A percentile compares a stretch with the other conserved stretches of the same genome.
phyloP scores from a whole-genome alignment of 202 grass and related monocot genomes.

The Bolboschoenoplectus hybrid region DNA sequence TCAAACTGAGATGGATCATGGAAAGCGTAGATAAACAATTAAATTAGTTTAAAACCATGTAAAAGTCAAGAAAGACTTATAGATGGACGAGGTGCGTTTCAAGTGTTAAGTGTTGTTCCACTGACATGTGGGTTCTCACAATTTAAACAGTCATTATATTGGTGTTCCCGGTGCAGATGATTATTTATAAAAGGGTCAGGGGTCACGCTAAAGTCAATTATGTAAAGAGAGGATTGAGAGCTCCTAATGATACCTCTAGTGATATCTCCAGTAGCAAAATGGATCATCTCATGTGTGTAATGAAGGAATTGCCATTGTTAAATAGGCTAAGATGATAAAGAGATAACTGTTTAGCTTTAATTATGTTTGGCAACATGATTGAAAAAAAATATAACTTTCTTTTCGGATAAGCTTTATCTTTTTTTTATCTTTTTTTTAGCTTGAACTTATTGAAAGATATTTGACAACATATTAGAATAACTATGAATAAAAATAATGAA shows the following conservation, averaged over 20 bases:
- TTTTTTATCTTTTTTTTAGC: background rate
- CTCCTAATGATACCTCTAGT: background rate
- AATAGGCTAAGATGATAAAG: background rate
- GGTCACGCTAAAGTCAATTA: slow-evolving; percentile 16
- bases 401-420: background rate
- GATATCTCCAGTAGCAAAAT: background rate
- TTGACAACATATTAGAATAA: background rate
- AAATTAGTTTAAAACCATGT: background rate
- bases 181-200: background rate
- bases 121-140: background rate
- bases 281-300: background rate
- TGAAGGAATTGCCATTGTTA: background rate
- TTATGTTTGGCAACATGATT: background rate
- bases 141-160: background rate
- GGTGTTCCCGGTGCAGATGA: background rate
- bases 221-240: background rate
- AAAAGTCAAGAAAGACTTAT: background rate
- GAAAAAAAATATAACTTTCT: background rate
- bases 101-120: background rate
- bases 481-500: too few species aligned
- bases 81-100: background rate
- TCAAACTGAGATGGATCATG: slow-evolving; percentile 21
- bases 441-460: background rate
- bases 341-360: background rate
- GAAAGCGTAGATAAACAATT: background rate